phyloP scores from a whole-genome alignment of 176 grass and related monocot species.

The Zea luxurians region DNA sequence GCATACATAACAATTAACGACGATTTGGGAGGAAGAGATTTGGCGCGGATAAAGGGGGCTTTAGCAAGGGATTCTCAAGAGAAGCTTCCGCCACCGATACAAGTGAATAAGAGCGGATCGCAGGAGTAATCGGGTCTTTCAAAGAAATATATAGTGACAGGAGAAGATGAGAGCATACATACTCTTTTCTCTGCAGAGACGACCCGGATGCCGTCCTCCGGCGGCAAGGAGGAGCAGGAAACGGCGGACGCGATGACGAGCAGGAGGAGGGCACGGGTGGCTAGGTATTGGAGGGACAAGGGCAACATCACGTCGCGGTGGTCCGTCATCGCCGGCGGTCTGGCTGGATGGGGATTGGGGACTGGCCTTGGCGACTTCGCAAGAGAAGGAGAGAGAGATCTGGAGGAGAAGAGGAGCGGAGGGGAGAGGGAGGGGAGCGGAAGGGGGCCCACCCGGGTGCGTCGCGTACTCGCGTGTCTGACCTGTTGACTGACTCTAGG shows the following conservation, averaged over 20 bases:
- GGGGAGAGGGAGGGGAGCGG: no score
- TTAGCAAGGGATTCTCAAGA: background rate
- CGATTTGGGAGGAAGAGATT: constrained; percentile 1
- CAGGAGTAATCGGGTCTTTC: no score
- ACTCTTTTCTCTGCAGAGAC: constrained; percentile 56
- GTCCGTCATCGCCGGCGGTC: constrained; percentile 19
- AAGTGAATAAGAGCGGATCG: background rate
- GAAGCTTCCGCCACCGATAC: background rate
- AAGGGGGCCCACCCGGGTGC: no score
- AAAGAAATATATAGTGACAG: no score
- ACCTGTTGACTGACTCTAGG: no score
- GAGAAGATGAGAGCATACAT: background rate
- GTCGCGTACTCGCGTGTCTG: no score
- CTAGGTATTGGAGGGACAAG: constrained; percentile 2
- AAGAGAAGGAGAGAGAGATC: background rate
- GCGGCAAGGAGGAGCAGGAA: background rate
- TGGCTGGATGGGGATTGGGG: background rate
- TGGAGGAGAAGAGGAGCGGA: no score
- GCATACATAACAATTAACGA: background rate
- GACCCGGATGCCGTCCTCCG: constrained; percentile 48
- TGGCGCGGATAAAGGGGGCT: background rate
- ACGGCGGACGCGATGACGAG: constrained; percentile 3
- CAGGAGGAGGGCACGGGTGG: background rate
- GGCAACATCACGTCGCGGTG: constrained; percentile 29
- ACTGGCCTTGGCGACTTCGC: background rate